Base-by-base conservation (phyloP, 352 stramenopile species). In the Pythium periplocum region DNA sequence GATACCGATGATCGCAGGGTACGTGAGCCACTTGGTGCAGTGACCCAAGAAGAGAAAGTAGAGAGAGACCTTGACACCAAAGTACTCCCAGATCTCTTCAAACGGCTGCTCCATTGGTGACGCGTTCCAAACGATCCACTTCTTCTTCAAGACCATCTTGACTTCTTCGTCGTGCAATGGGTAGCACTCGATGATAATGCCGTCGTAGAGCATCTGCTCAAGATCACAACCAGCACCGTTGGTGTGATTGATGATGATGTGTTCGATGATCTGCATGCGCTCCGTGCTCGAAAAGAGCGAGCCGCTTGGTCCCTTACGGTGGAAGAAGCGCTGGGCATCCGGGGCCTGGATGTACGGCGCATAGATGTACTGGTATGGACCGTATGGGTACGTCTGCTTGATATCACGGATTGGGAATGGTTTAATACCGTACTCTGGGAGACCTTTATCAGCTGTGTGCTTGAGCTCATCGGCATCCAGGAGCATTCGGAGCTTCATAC, bases 11-110 rank as follows among this genome's bases (percentile, higher is more conserved):
- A 98, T 51, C 40, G 88, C 93, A 26, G 96, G 84, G 51, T 96
- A 96, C n/a, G 98, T 62, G 33, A 99, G 74, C 80, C 96, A 97
- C 53, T 93, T 92, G 39, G 94, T 97, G 68, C 95, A 97, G 69
- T 98, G 93, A 10, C 97, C 92, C 30, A 99, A 59, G 83, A 96
- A 99, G 37, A 97, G 71, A 65, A 99, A 99, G 73, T 99, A 99
- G 53, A 99, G 96, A 26, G 90, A 89, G 53, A 99, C 89, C 66
- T 98, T 88, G 55, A 87, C 80, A 48, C 83, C 83, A 66, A 91
- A 93, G 62, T 93, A 93, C 51, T 87, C 71, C 55, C 83, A 87
- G 49, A 93, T 85, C 31, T 73, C 71, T 51, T 91, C 76, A 44
- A 93, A 88, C 0, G 83, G 83, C 60, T 93, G 83, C 46, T 69